Percentiles rank a stretch among this genome's conserved stretches.
Evolutionary conservation across 768 basidiomycete species (phyloP).

Genomic region (Boletus rubescentipes): DNA sequence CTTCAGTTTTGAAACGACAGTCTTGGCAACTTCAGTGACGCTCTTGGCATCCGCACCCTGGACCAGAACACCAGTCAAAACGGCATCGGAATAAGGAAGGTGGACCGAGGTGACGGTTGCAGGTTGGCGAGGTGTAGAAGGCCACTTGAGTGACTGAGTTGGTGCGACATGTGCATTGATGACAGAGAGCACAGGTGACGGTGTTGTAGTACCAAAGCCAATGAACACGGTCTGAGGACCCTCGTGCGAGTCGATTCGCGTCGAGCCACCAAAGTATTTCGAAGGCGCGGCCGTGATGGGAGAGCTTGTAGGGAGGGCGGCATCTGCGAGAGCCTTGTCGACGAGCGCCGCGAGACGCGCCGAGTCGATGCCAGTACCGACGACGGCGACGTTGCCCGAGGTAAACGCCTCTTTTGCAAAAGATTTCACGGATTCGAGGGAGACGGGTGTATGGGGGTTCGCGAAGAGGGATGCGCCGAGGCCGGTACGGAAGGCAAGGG

Average conservation of each 20-base stretch:
- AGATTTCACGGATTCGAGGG: constrained; percentile 66
- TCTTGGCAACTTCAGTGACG: constrained; percentile 67
- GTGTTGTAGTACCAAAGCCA: constrained; percentile 76
- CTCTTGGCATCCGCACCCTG: constrained; percentile 62
- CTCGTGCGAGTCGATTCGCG: constrained; percentile 63
- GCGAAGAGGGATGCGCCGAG: constrained; percentile 92
- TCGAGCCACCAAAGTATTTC: constrained; percentile 84
- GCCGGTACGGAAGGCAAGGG: constrained; percentile 89
- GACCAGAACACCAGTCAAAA: constrained; percentile 80
- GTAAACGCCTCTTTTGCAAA: constrained; percentile 75
- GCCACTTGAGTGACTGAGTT: constrained; percentile 83
- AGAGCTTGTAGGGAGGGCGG: constrained; percentile 35
- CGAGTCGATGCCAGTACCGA: constrained; percentile 85
- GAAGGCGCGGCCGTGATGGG: constrained; percentile 28
- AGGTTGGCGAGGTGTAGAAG: constrained; percentile 55
- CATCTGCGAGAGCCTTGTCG: constrained; percentile 57
- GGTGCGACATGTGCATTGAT: constrained; percentile 82
- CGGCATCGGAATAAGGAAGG: constrained; percentile 89
- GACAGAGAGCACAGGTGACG: constrained; percentile 71
- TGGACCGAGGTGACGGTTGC: constrained; percentile 72
- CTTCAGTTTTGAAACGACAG: constrained; percentile 67
- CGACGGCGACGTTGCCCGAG: constrained; percentile 77
- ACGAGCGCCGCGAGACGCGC: constrained; percentile 69
- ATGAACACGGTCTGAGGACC: constrained; percentile 79
- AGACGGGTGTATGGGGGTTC: constrained; percentile 60